These are phyloP conservation scores for Pseudonitzschia delicatissima DNA, from an alignment of 108 stramenopile genomes.

Conservation along the genomic window DNA sequence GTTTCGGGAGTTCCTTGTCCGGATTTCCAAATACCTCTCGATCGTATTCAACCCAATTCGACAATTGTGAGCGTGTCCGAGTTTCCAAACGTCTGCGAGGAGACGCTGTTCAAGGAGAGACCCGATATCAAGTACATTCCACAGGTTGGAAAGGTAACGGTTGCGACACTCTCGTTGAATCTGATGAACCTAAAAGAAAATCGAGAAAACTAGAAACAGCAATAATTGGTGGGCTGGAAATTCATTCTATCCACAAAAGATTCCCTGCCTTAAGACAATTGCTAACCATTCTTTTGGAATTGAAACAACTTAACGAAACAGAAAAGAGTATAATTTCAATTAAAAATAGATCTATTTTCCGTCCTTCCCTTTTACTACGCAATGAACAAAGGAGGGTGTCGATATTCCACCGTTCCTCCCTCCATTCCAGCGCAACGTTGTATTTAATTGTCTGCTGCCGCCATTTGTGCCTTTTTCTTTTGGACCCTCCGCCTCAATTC, in stretches of 20 bases:
- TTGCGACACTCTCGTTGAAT: conserved; percentile 89
- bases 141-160: conserved; percentile 93
- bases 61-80: conserved; percentile 89
- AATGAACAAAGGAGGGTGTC: no score
- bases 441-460: conserved; percentile 13
- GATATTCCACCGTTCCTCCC: background rate
- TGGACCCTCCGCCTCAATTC: conserved; percentile 80
- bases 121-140: conserved; percentile 74
- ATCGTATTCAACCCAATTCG: conserved; percentile 61
- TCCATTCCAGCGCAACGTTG: background rate
- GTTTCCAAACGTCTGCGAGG: conserved; percentile 82
- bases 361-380: background rate
- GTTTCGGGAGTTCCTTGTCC: conserved; percentile 86
- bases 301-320: no score
- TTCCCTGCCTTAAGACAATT: no score
- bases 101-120: conserved; percentile 41
- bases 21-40: conserved; percentile 67
- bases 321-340: no score
- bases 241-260: no score
- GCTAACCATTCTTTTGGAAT: no score
- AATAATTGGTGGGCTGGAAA: no score
- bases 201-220: background rate
- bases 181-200: conserved; percentile 56
- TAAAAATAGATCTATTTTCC: no score
- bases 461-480: conserved; percentile 55